These are phyloP conservation scores for Rhizomucor pusillus DNA, from an alignment of 371 early-diverging fungal species.

Conservation along the genomic window DNA sequence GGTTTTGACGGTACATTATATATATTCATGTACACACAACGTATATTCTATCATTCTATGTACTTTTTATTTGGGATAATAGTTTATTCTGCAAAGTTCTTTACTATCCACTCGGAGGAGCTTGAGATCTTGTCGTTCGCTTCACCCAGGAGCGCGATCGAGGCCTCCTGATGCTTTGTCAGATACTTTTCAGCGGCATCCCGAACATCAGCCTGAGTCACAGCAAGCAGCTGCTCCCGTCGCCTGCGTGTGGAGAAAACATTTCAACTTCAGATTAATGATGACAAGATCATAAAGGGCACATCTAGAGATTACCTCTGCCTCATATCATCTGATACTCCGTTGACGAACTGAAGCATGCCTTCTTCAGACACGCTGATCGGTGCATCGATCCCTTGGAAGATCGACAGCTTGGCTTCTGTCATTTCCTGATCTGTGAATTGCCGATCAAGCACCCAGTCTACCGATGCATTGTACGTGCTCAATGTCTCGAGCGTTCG, in stretches of 20 bases:
- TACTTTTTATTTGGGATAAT: no score
- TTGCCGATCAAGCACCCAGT: slow-evolving; percentile 62
- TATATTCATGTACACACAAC: no score
- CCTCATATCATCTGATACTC: slow-evolving; percentile 82
- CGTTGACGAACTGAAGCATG: slow-evolving; percentile 70
- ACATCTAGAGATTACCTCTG: slow-evolving; percentile 59
- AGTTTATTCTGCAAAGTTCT: no score
- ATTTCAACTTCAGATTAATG: no score
- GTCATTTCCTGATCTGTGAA: slow-evolving; percentile 70
- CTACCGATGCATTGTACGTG: slow-evolving; percentile 61
- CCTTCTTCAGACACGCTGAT: slow-evolving; percentile 85
- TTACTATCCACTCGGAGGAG: no score
- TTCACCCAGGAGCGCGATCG: slow-evolving; percentile 47
- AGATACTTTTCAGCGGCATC: slow-evolving; percentile 59
- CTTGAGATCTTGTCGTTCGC: slow-evolving; percentile 25
- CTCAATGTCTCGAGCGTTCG: slow-evolving; percentile 71
- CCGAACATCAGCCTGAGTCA: slow-evolving; percentile 69
- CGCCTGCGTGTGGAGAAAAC: slow-evolving; percentile 60
- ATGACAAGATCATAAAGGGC: no score
- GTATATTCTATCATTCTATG: no score
- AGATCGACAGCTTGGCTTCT: slow-evolving; percentile 91
- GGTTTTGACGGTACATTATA: no score
- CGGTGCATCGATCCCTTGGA: slow-evolving; percentile 84
- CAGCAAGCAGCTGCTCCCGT: slow-evolving; percentile 70
- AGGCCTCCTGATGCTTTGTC: slow-evolving; percentile 3